Evolutionary conservation across 2,329 filamentous ascomycete species (phyloP), one percentile per base, ranked within the genome.

Genomic region (Colletotrichum eremochloae): DNA sequence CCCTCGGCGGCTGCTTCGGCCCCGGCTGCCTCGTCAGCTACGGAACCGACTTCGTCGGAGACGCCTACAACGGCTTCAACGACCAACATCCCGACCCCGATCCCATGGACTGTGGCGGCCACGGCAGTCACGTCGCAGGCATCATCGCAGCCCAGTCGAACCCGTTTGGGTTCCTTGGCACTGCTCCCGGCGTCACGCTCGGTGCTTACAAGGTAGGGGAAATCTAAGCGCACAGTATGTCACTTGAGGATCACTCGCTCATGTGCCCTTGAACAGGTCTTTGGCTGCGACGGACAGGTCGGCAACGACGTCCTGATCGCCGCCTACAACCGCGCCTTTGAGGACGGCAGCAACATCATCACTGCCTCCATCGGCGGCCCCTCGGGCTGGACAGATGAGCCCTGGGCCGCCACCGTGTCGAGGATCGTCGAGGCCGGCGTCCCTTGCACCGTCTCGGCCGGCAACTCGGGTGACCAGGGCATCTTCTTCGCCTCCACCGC

Each of bases 1-100:
- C 89, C 38, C 85, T 93, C 0, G 91, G 91, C 46, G 89, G 89
- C 58, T 90, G 90, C 76, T 92, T 91, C 76, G 91, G 90, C 2
- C 76, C 83, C 1, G 88, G 85, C 15, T 91, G 86, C 75, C 82
- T 91, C 52, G 87, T 92, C 24, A 83, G 84, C 4, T 87, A 85
- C 70, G 90, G 91, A 24, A 83, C 83, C 46, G 89, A 91, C 74
- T 82, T 90, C 53, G 86, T 90, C 24, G 90, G 89, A 24, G 88
- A 92, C 67, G 81, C 80, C 60, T 89, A 86, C 78, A 57, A 76
- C 65, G 80, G 79, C 55, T 67, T 72, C 61, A 83, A 83, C 73
- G 80, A 76, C 1, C 83, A 84, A 11, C 72, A 80, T 0, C 86
- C 87, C 1, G 86, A 86, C 74, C 57, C 79, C 2, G 86, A 89